These are phyloP conservation scores for Verticillium longisporum DNA, from an alignment of 2,329 filamentous ascomycete genomes.

Conservation along the genomic window DNA sequence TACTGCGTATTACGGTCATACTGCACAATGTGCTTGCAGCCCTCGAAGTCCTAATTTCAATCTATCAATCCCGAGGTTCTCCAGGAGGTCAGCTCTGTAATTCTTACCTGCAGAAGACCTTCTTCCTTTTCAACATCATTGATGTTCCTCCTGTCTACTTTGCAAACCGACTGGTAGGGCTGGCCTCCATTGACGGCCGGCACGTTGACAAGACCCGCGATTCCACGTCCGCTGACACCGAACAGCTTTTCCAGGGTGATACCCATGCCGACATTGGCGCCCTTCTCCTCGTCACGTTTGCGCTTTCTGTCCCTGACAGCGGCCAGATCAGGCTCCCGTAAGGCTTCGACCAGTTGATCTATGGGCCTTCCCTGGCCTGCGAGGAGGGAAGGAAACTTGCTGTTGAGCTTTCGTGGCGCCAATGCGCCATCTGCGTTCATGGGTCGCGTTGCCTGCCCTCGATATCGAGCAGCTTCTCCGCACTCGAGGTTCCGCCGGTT, in stretches of 20 bases:
- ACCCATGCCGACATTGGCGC: conserved; percentile 9
- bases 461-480: not conserved
- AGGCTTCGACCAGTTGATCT: not conserved
- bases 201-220: conserved; percentile 10
- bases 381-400: not conserved
- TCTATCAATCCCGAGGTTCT: not conserved
- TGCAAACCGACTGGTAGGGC: not conserved
- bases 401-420: not conserved
- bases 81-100: no score
- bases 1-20: not conserved
- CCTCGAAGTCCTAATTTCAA: not conserved
- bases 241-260: conserved; percentile 18
- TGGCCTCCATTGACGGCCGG: not conserved
- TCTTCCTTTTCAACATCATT: conserved; percentile 4
- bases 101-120: conserved; percentile 2
- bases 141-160: not conserved
- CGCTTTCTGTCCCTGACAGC: not conserved
- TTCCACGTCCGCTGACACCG: conserved; percentile 18
- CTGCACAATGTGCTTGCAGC: not conserved
- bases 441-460: not conserved
- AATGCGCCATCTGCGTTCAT: not conserved
- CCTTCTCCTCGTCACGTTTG: not conserved
- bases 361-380: not conserved
- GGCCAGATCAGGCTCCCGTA: not conserved
- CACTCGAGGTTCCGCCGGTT: not conserved